phyloP scores from a whole-genome alignment of 805 yeast species.

The Cyberlindnera euphorbiae region DNA sequence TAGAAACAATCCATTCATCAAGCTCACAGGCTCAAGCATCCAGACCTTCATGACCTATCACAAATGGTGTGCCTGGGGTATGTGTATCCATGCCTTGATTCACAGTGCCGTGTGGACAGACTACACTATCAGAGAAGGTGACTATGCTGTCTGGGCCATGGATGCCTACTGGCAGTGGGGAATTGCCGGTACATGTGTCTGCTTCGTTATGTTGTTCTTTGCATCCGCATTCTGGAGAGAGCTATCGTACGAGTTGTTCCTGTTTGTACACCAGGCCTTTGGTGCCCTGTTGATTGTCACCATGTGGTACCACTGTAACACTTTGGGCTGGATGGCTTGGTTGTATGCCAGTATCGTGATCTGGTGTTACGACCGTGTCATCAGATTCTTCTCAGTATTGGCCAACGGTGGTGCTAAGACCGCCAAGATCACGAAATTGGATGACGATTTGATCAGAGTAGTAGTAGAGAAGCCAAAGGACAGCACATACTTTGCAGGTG shows the following conservation, averaged over 20 bases:
- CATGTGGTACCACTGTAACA: constrained; percentile 56
- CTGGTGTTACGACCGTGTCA: constrained; percentile 66
- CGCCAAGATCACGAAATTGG: constrained; percentile 33
- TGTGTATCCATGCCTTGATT: constrained; percentile 43
- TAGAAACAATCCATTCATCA: constrained; percentile 63
- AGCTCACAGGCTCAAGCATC: constrained; percentile 52
- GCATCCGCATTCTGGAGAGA: constrained; percentile 48
- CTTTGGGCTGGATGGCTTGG: constrained; percentile 47
- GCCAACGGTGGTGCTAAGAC: constrained; percentile 55
- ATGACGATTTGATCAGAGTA: constrained; percentile 37
- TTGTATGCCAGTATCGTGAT: constrained; percentile 51
- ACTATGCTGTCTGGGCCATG: constrained; percentile 37
- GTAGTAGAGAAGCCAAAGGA: constrained; percentile 43
- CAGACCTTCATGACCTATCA: constrained; percentile 60
- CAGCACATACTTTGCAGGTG: constrained; percentile 42
- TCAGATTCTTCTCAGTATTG: constrained; percentile 50
- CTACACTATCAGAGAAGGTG: constrained; percentile 38
- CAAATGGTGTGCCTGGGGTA: constrained; percentile 56
- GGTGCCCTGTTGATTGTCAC: constrained; percentile 50
- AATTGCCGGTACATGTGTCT: constrained; percentile 40
- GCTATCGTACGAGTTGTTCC: constrained; percentile 54
- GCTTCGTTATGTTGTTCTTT: constrained; percentile 42
- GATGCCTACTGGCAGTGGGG: constrained; percentile 47
- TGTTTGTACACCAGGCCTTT: constrained; percentile 50
- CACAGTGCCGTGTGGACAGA: constrained; percentile 57